Base-by-base conservation (phyloP, 176 grass and related monocot species). In the Oryza australiensis region DNA sequence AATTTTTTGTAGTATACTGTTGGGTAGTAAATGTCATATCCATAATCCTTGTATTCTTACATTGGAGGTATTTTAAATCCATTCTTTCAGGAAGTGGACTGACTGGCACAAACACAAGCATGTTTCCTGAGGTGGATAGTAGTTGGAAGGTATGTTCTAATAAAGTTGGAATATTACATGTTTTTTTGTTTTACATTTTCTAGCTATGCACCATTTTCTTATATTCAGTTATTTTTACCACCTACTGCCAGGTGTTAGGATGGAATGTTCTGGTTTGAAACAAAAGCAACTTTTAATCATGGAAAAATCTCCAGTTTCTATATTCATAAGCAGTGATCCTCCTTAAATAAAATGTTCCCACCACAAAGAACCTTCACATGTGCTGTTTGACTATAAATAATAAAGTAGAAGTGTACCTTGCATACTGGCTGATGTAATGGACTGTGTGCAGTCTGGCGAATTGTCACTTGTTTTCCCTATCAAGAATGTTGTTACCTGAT, bases 121-220 rank as follows among this genome's bases (percentile, higher is more conserved):
- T 98, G 82, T 98, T 98, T 80, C 95, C 95, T 77, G 90, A 93
- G 20, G 95, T 94, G 37, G 88, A 93, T 76, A 98, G 92, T 80
- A 90, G 82, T 53, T 98, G 95, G 92, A 95, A 98, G 87, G 95
- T 98, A 95, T 79, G 5, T 60, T 63, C 66, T 48, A 2, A 64
- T 57, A 70, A 57, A 28, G 49, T 5, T 76, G 40, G 23, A 16
- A 14, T 76, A n/a, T 13, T 71, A 13, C 80, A 8, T 37, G 7
- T 64, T 70, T 3, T 32, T 45, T 76, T 26, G n/a, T 23, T 71
- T 72, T 35, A 66, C 24, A 15, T 34, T 72, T 13, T 14, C 12
- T 76, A 55, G 33, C 20, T 70, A 22, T 64, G 30, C 40, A 49
- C 63, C n/a, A 1, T 38, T 59, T 42, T 66, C 62, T 48, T 59